phyloP scores from a whole-genome alignment of 1,284 basidiomycete genomes.

The Ustilago crameri region DNA sequence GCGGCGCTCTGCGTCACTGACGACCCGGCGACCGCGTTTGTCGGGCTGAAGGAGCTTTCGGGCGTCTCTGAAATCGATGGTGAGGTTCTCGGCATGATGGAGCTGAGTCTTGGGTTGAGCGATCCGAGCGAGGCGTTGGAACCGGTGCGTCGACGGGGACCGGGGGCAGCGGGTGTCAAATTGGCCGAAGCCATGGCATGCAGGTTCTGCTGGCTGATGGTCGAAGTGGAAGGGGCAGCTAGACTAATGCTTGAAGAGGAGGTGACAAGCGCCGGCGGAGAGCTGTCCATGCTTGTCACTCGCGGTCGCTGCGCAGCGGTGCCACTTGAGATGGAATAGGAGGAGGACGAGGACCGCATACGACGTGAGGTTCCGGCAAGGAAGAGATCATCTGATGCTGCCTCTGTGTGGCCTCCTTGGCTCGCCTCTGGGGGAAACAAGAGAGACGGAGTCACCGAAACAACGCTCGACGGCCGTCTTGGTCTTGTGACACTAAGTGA shows the following conservation, averaged over 20 bases:
- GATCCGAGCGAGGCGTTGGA: constrained; percentile 30
- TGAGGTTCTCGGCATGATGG: constrained; percentile 25
- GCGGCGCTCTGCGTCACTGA: constrained; percentile 3
- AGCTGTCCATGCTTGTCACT: constrained; percentile 28
- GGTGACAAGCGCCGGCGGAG: constrained; percentile 11
- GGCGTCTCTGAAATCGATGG: constrained; percentile 28
- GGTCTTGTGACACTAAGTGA: constrained; percentile 17
- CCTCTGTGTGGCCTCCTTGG: background rate
- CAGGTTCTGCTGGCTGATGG: constrained; percentile 20
- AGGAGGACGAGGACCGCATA: constrained; percentile 6
- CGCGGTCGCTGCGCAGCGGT: constrained; percentile 6
- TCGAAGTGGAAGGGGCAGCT: constrained; percentile 12
- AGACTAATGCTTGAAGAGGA: constrained; percentile 11
- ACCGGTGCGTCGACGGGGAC: constrained; percentile 17
- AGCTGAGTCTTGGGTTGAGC: constrained; percentile 9
- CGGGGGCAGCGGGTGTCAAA: background rate
- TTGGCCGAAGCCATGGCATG: constrained; percentile 8
- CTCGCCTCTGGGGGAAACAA: constrained; percentile 17
- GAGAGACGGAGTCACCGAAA: constrained; percentile 36
- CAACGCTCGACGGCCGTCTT: constrained; percentile 34
- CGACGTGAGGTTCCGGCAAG: constrained; percentile 1
- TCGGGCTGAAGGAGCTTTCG: constrained; percentile 5
- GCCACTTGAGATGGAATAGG: background rate
- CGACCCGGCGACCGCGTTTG: background rate
- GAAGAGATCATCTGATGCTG: constrained; percentile 7